A percentile compares a stretch with the other conserved stretches of the same genome.
These are phyloP conservation scores for Trichosporon asahii DNA, from an alignment of 1,284 basidiomycete species.

Conservation along the genomic window DNA sequence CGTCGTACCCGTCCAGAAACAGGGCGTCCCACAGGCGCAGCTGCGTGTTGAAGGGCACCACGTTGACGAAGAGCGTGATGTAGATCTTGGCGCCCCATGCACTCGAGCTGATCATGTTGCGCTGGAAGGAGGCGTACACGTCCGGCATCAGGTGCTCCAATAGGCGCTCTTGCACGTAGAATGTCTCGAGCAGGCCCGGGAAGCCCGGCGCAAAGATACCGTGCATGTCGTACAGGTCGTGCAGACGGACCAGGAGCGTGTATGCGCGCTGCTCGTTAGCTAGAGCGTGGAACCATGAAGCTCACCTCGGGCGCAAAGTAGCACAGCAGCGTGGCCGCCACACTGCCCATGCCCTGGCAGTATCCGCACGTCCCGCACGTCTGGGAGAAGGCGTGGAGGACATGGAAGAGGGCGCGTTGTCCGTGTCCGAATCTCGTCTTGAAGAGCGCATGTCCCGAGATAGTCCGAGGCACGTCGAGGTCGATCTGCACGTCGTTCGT, in stretches of 20 bases:
- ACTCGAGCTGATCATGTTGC: conserved; percentile 83
- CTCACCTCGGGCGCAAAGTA: conserved; percentile 79
- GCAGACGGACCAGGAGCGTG: conserved; percentile 74
- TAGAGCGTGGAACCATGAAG: neutral
- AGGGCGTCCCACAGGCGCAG: conserved; percentile 92
- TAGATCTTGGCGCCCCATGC: conserved; percentile 99
- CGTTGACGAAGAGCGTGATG: conserved; percentile 93
- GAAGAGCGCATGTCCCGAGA: conserved; percentile 91
- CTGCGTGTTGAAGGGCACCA: conserved; percentile 93
- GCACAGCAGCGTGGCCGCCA: conserved; percentile 89
- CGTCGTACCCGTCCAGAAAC: conserved; percentile 82
- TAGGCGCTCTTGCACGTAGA: conserved; percentile 88
- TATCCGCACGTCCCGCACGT: conserved; percentile 86
- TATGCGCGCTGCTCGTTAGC: conserved; percentile 62
- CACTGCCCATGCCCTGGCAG: conserved; percentile 98
- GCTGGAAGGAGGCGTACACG: conserved; percentile 78
- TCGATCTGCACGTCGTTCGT: conserved; percentile 96
- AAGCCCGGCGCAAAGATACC: conserved; percentile 89
- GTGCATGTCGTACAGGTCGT: conserved; percentile 86
- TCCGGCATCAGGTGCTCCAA: conserved; percentile 80
- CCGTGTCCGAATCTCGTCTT: conserved; percentile 92
- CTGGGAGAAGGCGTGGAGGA: conserved; percentile 86
- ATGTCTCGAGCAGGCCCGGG: conserved; percentile 87
- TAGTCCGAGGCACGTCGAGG: conserved; percentile 94
- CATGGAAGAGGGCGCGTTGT: conserved; percentile 89